Evolutionary conservation across 257 asterid genomes (phyloP).

Genomic region (Solanum sparsipilum): DNA sequence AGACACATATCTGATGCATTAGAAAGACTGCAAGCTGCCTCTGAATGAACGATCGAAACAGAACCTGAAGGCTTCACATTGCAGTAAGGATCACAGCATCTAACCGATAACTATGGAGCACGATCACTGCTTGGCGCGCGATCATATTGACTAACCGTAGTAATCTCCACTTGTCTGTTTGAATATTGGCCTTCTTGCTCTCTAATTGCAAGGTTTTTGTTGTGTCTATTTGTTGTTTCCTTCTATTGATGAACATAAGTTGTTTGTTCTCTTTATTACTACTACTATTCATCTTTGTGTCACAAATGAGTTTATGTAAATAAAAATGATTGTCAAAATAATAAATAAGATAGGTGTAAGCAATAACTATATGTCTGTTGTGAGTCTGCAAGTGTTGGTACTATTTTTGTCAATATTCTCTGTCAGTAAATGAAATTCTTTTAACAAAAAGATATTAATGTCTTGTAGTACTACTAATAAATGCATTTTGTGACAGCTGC

Average conservation of each 20-base stretch:
- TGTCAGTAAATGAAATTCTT: neutral
- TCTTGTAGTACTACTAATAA: neutral
- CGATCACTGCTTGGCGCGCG: neutral
- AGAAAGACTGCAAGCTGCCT: constrained; percentile 39
- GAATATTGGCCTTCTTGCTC: neutral
- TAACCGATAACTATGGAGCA: neutral
- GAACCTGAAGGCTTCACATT: too few species aligned
- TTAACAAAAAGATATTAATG: neutral
- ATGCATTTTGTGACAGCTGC: neutral
- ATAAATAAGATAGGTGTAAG: neutral
- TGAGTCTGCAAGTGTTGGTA: neutral
- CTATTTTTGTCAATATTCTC: neutral
- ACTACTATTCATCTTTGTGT: constrained; percentile 3
- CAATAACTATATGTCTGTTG: neutral
- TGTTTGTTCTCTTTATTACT: constrained; percentile 8
- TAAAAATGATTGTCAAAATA: neutral
- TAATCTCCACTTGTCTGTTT: constrained; percentile 10
- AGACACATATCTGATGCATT: constrained; percentile 57
- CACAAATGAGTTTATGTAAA: neutral
- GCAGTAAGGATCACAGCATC: neutral
- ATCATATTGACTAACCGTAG: neutral
- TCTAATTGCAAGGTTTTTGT: constrained; percentile 15
- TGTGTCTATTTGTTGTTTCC: constrained; percentile 21
- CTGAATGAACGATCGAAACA: constrained; percentile 3
- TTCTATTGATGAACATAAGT: constrained; percentile 1